These are phyloP conservation scores for Elymus sibiricus DNA, from an alignment of 176 grass and related monocot genomes.

Conservation along the genomic window DNA sequence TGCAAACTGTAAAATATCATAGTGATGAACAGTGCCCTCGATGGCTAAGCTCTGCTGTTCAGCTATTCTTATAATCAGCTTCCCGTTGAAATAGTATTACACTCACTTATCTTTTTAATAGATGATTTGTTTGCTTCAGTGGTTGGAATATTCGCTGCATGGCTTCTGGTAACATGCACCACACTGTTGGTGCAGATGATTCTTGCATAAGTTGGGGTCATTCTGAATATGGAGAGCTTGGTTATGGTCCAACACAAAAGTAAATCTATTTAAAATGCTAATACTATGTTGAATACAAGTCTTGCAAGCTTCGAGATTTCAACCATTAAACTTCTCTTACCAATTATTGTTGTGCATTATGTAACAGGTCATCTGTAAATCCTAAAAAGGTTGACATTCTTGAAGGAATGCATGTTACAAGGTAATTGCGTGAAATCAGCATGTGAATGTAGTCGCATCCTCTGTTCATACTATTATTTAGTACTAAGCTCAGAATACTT, in stretches of 20 bases:
- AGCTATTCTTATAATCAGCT: slow-evolving; percentile 7
- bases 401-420: slow-evolving; percentile 80
- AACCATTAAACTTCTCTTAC: neutral
- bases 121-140: slow-evolving; percentile 48
- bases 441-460: neutral
- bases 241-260: slow-evolving; percentile 91
- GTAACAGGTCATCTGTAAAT: slow-evolving; percentile 81
- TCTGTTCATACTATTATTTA: slow-evolving; percentile 1
- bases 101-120: slow-evolving; percentile 2
- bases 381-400: slow-evolving; percentile 97
- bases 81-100: slow-evolving; percentile 2
- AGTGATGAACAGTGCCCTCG: neutral
- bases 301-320: neutral
- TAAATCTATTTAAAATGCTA: slow-evolving; percentile 36
- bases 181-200: slow-evolving; percentile 85
- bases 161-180: slow-evolving; percentile 97
- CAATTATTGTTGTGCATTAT: neutral
- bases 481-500: slow-evolving; percentile 31
- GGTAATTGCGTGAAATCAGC: slow-evolving; percentile 44
- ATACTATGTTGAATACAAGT: slow-evolving; percentile 2
- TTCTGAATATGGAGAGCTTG: slow-evolving; percentile 73
- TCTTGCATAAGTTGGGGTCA: slow-evolving; percentile 95
- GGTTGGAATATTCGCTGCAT: slow-evolving; percentile 98
- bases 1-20: slow-evolving; percentile 8
- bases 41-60: neutral